Percentiles rank a stretch among this genome's conserved stretches.
phyloP scores from a whole-genome alignment of 345 rosid genomes.

The Eucalyptus sp. region DNA sequence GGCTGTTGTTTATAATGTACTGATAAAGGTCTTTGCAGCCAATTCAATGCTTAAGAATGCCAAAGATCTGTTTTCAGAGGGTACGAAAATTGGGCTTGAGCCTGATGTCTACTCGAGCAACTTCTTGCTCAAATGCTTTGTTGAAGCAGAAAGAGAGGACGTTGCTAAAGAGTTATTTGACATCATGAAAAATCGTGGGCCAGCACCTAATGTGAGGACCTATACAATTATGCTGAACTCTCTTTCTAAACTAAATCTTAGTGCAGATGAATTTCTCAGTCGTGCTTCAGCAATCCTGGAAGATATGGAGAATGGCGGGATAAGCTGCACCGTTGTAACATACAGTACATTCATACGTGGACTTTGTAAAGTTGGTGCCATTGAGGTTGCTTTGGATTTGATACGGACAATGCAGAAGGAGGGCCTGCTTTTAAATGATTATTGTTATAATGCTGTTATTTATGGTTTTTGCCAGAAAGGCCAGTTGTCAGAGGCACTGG shows the following conservation, averaged over 20 bases:
- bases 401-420: constrained; percentile 4
- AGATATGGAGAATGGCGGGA: constrained; percentile 28
- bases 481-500: constrained; percentile 14
- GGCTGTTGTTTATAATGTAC: constrained; percentile 11
- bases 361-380: constrained; percentile 29
- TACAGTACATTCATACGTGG: constrained; percentile 25
- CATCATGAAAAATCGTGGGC: constrained; percentile 30
- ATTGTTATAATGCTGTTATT: constrained; percentile 45
- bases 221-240: constrained; percentile 36
- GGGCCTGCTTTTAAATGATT: constrained; percentile 15
- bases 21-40: constrained; percentile 41
- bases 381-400: constrained; percentile 15
- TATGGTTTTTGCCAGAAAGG: constrained; percentile 36
- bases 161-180: constrained; percentile 12
- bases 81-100: constrained; percentile 13
- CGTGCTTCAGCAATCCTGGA: constrained; percentile 17
- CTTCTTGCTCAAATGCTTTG: constrained; percentile 45
- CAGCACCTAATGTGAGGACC: constrained; percentile 33
- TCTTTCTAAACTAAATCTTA: constrained; percentile 19
- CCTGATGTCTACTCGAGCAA: constrained; percentile 28
- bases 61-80: constrained; percentile 8
- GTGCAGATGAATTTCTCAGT: neutral
- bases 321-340: constrained; percentile 22
- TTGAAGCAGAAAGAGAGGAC: constrained; percentile 16
- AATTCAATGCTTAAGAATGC: constrained; percentile 33